Evolutionary conservation across 805 yeast species (phyloP).

Genomic region (Metschnikowia chrysomelidarum): DNA sequence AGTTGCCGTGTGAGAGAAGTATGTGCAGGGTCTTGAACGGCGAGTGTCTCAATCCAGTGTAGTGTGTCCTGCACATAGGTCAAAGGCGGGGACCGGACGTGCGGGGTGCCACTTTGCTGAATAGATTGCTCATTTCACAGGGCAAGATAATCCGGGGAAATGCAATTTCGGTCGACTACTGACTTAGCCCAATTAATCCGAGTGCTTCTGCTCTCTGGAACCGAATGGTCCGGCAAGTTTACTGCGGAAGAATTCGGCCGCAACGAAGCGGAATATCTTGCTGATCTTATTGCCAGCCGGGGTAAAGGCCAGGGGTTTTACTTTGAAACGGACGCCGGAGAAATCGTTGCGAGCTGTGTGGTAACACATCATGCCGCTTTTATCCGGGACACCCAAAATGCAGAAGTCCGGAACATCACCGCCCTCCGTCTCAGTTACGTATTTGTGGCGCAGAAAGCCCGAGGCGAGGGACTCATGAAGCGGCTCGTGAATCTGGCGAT

Average conservation of each 20-base stretch:
- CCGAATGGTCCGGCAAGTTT: conserved; percentile 25
- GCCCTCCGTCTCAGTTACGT: conserved; percentile 28
- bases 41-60: too few species aligned
- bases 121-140: too few species aligned
- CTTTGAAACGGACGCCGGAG: conserved; percentile 22
- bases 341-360: conserved; percentile 23
- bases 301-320: conserved; percentile 26
- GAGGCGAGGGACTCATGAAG: conserved; percentile 32
- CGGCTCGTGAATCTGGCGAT: conserved; percentile 27
- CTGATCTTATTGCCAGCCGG: conserved; percentile 19
- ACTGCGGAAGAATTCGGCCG: conserved; percentile 25
- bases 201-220: conserved; percentile 25
- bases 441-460: conserved; percentile 24
- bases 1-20: too few species aligned
- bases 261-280: conserved; percentile 15
- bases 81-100: too few species aligned
- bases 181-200: too few species aligned
- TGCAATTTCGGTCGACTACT: too few species aligned
- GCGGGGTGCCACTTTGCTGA: too few species aligned
- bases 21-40: too few species aligned
- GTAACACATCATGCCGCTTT: conserved; percentile 28
- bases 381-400: conserved; percentile 28
- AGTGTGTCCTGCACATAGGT: too few species aligned
- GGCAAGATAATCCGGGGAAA: too few species aligned
- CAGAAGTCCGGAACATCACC: conserved; percentile 34